Evolutionary conservation across 2,329 filamentous ascomycete genomes (phyloP), one percentile per base, ranked within the genome.

Genomic region (Botryotinia convoluta): DNA sequence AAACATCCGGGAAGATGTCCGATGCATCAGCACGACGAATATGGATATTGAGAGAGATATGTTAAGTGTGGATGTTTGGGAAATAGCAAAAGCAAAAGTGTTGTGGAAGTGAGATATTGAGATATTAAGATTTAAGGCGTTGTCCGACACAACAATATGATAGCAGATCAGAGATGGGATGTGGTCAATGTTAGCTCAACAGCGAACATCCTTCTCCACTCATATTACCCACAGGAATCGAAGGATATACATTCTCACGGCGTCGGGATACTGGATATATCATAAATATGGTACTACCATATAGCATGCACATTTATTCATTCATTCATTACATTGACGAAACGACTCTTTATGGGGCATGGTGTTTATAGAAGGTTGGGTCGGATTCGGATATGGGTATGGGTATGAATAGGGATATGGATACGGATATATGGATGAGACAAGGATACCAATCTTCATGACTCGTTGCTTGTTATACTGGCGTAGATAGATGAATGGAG

Each of bases 81-180:
- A n/a, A 37, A 12, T 70, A 39, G 54, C 32, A 29, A 44, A n/a
- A 35, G n/a, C 0, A 39, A 37, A 42, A 18, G 45, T 29, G 5
- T 29, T 20, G 18, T 12, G n/a, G 18, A 86, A 72, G 93, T 89
- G 37, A 94, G 84, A 81, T 95, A 94, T 92, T 92, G 6, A 89
- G 84, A 81, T 95, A 94, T 92, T 92, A 6, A 88, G 84, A 29
- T 93, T 87, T 22, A 39, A 45, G 22, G 29, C 8, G 37, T 12
- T 32, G 18, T 44, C 0, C 22, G 18, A 37, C 4, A 32, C 22
- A 6, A 35, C 8, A 10, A 54, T 42, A 57, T 62, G 35, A 42
- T n/a, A 12, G 22, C 26, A 57, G n/a, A 39, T 26, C 10, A 16
- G 59, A 60, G 35, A 51, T 42, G 44, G 20, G 12, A 67, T 57